A percentile compares a stretch with the other conserved stretches of the same genome.
These are phyloP conservation scores for Hypoxylon lenormandii DNA, from an alignment of 495 filamentous ascomycete genomes.

Conservation along the genomic window DNA sequence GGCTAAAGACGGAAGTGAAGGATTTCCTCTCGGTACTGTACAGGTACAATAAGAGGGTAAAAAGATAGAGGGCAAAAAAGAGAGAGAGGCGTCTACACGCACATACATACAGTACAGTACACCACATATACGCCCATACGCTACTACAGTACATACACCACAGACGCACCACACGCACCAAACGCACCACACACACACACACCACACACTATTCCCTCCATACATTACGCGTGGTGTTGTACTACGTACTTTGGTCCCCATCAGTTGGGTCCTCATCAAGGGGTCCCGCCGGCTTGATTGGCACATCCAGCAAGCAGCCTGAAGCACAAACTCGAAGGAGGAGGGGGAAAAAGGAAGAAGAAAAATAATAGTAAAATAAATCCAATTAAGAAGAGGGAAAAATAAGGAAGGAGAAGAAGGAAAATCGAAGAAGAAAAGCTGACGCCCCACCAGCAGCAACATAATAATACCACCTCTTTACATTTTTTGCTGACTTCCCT, in stretches of 20 bases:
- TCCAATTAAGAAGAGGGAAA: neutral
- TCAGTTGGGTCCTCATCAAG: conserved; percentile 40
- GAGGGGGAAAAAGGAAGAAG: conserved; percentile 7
- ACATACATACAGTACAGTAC: neutral
- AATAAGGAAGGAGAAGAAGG: conserved; percentile 7
- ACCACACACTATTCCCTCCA: conserved; percentile 23
- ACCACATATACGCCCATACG: too few species aligned
- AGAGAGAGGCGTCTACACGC: conserved; percentile 35
- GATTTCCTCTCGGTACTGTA: conserved; percentile 35
- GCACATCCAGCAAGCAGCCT: conserved; percentile 42
- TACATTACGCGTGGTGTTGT: conserved; percentile 34
- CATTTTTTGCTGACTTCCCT: too few species aligned
- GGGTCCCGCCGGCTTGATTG: conserved; percentile 37
- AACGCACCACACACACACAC: too few species aligned
- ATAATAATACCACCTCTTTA: conserved; percentile 22
- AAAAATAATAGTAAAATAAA: neutral
- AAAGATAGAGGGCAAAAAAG: conserved; percentile 10
- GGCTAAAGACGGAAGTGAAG: conserved; percentile 38
- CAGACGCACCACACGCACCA: too few species aligned
- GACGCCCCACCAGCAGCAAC: conserved; percentile 43
- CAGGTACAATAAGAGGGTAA: conserved; percentile 37
- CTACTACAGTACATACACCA: too few species aligned
- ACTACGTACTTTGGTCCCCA: conserved; percentile 34
- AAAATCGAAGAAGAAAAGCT: conserved; percentile 21
- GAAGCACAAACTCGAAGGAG: conserved; percentile 42